phyloP scores from a whole-genome alignment of 208 protist genomes.

The Leishmania turanica region DNA sequence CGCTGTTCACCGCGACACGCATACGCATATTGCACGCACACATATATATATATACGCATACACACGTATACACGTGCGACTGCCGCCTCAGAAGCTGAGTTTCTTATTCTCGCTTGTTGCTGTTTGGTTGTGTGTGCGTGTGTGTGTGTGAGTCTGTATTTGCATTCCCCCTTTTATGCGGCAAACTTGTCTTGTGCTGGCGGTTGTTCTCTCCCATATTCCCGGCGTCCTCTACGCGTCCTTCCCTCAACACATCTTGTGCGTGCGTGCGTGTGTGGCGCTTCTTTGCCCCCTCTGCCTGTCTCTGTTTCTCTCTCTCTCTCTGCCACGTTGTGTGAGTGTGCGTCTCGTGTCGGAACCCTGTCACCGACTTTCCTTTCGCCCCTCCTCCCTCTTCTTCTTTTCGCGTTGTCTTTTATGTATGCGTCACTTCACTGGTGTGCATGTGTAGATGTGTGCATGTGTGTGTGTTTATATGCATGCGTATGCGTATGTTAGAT shows the following conservation, averaged over 20 bases:
- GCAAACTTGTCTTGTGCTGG: too few relatives aligned
- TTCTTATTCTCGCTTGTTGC: not conserved
- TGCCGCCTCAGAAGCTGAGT: not conserved
- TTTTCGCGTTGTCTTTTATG: not conserved
- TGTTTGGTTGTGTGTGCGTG: not conserved
- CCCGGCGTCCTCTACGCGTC: not conserved
- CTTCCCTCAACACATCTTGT: not conserved
- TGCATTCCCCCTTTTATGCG: not conserved
- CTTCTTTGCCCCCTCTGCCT: not conserved
- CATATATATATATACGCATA: not conserved
- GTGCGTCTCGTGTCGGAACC: not conserved
- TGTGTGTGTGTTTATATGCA: too few relatives aligned
- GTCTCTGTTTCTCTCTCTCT: not conserved
- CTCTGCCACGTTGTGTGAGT: not conserved
- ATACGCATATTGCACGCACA: not conserved
- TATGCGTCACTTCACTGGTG: not conserved
- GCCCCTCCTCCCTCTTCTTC: not conserved
- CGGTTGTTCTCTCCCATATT: not conserved
- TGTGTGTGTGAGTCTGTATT: not conserved
- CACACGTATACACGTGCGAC: not conserved
- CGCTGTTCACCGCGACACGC: not conserved
- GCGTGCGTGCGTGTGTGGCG: not conserved
- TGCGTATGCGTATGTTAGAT: too few relatives aligned
- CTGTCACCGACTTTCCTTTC: not conserved
- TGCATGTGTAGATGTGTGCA: too few relatives aligned